Evolutionary conservation across 1,139 yeast species (phyloP).

Genomic region (Suhomyces wounanorum): DNA sequence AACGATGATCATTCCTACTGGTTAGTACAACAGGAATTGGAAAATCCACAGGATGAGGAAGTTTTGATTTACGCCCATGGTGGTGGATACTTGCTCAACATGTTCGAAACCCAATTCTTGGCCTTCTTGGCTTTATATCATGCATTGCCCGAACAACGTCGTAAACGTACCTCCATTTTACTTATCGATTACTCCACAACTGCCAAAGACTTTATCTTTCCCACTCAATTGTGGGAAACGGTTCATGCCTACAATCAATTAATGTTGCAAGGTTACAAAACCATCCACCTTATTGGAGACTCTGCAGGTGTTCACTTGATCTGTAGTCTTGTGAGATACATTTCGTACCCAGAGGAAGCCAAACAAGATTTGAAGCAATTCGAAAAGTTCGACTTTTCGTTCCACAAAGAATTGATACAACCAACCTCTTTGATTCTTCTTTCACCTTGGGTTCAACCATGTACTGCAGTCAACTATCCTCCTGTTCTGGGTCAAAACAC

Average conservation of each 20-base stretch:
- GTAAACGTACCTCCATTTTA: slow-evolving; percentile 28
- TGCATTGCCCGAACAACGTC: slow-evolving; percentile 23
- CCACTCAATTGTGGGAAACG: slow-evolving; percentile 43
- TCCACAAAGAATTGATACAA: slow-evolving; percentile 21
- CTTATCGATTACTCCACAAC: slow-evolving; percentile 44
- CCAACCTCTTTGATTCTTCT: slow-evolving; percentile 36
- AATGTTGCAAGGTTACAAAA: slow-evolving; percentile 28
- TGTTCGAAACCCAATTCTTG: slow-evolving; percentile 31
- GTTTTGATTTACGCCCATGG: slow-evolving; percentile 34
- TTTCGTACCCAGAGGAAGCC: slow-evolving; percentile 36
- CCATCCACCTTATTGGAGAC: slow-evolving; percentile 45
- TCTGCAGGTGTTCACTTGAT: slow-evolving; percentile 51
- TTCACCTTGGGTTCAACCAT: slow-evolving; percentile 49
- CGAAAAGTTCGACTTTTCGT: slow-evolving; percentile 24
- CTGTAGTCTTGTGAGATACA: slow-evolving; percentile 33
- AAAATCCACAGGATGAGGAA: slow-evolving; percentile 10
- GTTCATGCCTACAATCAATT: slow-evolving; percentile 31
- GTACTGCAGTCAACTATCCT: slow-evolving; percentile 21
- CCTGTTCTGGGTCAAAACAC: slow-evolving; percentile 25
- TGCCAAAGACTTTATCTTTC: slow-evolving; percentile 31
- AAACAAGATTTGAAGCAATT: slow-evolving; percentile 21
- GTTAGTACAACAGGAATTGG: slow-evolving; percentile 17
- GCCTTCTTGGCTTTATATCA: slow-evolving; percentile 28
- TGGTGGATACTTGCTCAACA: slow-evolving; percentile 43
- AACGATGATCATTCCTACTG: slow-evolving; percentile 17